Base-by-base conservation (phyloP, 1,284 basidiomycete genomes). In the Ustilago lituana region DNA sequence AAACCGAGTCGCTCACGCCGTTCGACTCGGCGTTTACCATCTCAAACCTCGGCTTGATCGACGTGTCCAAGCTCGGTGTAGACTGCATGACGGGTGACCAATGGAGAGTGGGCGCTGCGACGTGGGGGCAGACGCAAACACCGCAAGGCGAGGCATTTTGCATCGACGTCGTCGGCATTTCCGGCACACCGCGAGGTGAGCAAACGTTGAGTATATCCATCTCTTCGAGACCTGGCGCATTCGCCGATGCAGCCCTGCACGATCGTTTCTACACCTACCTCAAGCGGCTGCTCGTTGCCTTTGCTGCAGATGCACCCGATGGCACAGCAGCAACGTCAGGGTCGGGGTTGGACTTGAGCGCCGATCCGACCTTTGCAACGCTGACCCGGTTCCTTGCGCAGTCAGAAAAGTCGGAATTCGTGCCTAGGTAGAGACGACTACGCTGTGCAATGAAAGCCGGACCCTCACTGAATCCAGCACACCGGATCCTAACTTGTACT, bases 61-160 rank as follows among this genome's bases (percentile, higher is more conserved):
- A 56, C 27, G 12, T 50, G 8, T 2, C 29, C n/a, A 0, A 17
- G 11, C 23, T 29, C 8, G 24, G 4, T 3, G 8, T 15, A 10
- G 7, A 11, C 11, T 1, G 27, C 20, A 12, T 29, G 36, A 26
- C 9, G n/a, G 19, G 22, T 40, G 9, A 12, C 14, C 6, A 12
- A 33, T 40, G 26, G 32, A 37, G 19, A 11, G 14, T 54, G 14
- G 27, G 19, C 10, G 15, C 20, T 1, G n/a, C 45, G 0, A 37
- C 38, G 2, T 67, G 64, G 64, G 49, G 53, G 0, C 64, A 67
- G 20, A 37, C 38, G 3, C 44, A 43, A 15, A 50, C 53, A 0
- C 53, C 58, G 0, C 44, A 56, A 22, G 58, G 64, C 19, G 52
- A 54, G 32, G 57, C 64, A 2, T 61, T 67, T 47, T 49, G 44